A percentile compares a stretch with the other conserved stretches of the same genome.
These are phyloP conservation scores for Hypoxylon sp. DNA, from an alignment of 2,329 filamentous ascomycete species.

Conservation along the genomic window DNA sequence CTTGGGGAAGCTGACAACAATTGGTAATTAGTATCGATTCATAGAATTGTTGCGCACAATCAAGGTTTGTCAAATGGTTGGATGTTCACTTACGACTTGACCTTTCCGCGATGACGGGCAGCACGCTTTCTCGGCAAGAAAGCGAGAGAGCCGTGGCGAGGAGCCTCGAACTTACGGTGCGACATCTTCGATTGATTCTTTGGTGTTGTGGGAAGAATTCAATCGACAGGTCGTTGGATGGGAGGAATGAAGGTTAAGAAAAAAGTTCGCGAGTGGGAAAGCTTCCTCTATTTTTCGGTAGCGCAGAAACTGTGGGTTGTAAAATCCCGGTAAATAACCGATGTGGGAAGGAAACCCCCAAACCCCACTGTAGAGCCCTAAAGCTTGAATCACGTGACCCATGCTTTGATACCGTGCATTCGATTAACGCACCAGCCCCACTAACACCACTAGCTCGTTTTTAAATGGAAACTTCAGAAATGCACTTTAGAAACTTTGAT, in stretches of 20 bases:
- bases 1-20: conserved; percentile 88
- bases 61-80: background rate
- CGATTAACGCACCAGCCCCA: background rate
- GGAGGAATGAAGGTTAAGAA: conserved; percentile 49
- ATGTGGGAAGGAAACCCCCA: conserved; percentile 17
- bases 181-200: conserved; percentile 59
- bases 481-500: too few species aligned
- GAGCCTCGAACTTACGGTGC: conserved; percentile 81
- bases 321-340: conserved; percentile 51
- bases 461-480: too few species aligned
- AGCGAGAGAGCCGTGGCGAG: conserved; percentile 93
- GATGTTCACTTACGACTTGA: conserved; percentile 86
- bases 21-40: conserved; percentile 43
- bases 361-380: conserved; percentile 43
- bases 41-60: conserved; percentile 33
- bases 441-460: too few species aligned
- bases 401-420: background rate
- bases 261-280: conserved; percentile 47
- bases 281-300: conserved; percentile 45
- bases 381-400: conserved; percentile 32
- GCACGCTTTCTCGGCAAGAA: conserved; percentile 93
- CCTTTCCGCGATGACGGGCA: conserved; percentile 94
- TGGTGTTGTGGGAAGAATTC: conserved; percentile 55
- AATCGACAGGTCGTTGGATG: conserved; percentile 52
- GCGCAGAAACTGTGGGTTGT: conserved; percentile 46